phyloP scores from a whole-genome alignment of 2,329 filamentous ascomycete species.

The Colletotrichum sp. region DNA sequence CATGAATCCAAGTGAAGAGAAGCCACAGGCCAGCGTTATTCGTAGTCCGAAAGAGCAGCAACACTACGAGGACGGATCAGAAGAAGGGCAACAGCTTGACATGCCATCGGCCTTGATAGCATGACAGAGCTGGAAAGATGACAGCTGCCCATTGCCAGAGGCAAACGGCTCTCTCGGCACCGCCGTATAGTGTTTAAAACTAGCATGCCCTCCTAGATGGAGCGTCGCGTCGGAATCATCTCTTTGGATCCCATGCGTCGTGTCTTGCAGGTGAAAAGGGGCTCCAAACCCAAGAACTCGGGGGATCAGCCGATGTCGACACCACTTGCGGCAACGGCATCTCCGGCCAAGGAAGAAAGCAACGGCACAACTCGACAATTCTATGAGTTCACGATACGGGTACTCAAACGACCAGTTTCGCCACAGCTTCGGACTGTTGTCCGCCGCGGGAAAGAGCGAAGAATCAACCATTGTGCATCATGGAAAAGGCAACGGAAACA shows the following conservation, averaged over 20 bases:
- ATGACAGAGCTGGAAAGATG: background rate
- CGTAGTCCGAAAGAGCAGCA: background rate
- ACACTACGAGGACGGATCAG: background rate
- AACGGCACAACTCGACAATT: background rate
- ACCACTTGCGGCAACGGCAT: background rate
- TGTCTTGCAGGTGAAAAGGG: background rate
- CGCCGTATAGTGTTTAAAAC: background rate
- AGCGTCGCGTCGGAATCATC: background rate
- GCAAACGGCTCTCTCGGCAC: background rate
- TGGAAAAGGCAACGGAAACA: background rate
- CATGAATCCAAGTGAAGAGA: background rate
- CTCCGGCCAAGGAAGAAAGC: background rate
- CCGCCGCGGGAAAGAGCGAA: background rate
- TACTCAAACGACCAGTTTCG: background rate
- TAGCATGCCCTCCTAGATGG: background rate
- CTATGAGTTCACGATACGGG: background rate
- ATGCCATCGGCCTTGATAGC: background rate
- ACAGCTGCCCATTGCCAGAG: background rate
- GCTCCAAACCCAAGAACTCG: background rate
- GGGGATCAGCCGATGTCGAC: background rate
- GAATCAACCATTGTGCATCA: background rate
- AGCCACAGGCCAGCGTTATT: background rate
- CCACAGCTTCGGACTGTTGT: background rate
- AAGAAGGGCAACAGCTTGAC: background rate
- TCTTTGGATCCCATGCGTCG: background rate